Evolutionary conservation across 495 filamentous ascomycete species (phyloP).

Genomic region (Aspergillus wentii): DNA sequence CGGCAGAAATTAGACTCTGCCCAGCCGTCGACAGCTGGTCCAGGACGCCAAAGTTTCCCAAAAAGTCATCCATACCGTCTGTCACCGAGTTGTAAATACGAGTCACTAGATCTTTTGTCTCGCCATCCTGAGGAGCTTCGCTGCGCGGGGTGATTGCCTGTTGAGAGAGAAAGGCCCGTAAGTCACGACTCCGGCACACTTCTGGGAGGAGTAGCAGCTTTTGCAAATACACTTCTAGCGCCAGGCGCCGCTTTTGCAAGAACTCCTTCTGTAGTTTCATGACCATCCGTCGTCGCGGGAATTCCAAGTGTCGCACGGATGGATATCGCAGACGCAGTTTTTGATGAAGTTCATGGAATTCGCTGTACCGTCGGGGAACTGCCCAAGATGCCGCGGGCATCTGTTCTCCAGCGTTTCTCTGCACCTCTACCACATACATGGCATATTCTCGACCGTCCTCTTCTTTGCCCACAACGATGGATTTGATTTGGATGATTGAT

Average conservation of each 20-base stretch:
- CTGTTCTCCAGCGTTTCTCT: constrained; percentile 81
- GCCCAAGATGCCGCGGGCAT: constrained; percentile 83
- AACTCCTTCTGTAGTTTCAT: constrained; percentile 97
- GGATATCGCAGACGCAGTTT: constrained; percentile 79
- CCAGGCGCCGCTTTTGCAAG: constrained; percentile 76
- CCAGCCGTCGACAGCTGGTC: constrained; percentile 91
- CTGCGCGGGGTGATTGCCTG: constrained; percentile 62
- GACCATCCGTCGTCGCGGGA: constrained; percentile 85
- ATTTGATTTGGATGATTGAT: constrained; percentile 81
- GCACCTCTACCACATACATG: constrained; percentile 88
- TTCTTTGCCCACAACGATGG: constrained; percentile 85
- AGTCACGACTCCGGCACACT: constrained; percentile 87
- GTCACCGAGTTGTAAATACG: constrained; percentile 93
- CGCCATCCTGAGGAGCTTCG: constrained; percentile 49
- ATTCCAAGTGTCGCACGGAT: constrained; percentile 82
- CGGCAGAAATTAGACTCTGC: constrained; percentile 87
- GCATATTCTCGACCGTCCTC: constrained; percentile 93
- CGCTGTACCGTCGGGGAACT: constrained; percentile 81
- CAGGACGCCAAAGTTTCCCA: constrained; percentile 90
- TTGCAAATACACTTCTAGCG: constrained; percentile 80
- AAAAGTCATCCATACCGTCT: constrained; percentile 96
- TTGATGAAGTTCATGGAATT: constrained; percentile 94
- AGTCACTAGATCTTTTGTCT: constrained; percentile 85
- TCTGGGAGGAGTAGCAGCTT: constrained; percentile 82
- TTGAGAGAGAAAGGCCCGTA: constrained; percentile 91